These are phyloP conservation scores for Sclerotinia borealis DNA, from an alignment of 2,329 filamentous ascomycete species.

Conservation along the genomic window DNA sequence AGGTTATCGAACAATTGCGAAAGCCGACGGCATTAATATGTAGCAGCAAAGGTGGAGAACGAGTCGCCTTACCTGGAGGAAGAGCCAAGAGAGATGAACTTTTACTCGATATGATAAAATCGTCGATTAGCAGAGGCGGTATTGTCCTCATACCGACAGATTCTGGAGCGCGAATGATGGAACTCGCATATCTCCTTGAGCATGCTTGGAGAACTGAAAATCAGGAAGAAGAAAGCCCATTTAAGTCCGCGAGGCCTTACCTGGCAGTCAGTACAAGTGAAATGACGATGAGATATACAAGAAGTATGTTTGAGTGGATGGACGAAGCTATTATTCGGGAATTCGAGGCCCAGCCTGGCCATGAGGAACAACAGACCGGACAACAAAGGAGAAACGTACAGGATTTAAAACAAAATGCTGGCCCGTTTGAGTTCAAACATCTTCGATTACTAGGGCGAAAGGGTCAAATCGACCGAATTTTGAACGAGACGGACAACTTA, in stretches of 20 bases:
- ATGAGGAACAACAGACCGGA: constrained; percentile 32
- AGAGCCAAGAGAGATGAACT: constrained; percentile 79
- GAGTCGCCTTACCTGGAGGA: constrained; percentile 62
- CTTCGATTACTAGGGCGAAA: constrained; percentile 77
- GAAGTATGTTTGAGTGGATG: constrained; percentile 99
- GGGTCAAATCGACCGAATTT: constrained; percentile 69
- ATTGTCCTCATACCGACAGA: constrained; percentile 92
- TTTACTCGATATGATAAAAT: constrained; percentile 73
- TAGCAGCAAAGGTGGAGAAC: constrained; percentile 74
- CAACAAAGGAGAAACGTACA: constrained; percentile 40
- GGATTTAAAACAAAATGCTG: constrained; percentile 48
- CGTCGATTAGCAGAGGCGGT: constrained; percentile 73
- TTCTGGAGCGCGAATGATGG: constrained; percentile 88
- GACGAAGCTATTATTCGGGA: constrained; percentile 90
- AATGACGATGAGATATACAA: constrained; percentile 82
- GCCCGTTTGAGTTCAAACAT: constrained; percentile 86
- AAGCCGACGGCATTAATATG: constrained; percentile 93
- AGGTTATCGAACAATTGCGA: constrained; percentile 88
- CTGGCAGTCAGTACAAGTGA: constrained; percentile 81
- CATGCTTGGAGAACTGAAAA: constrained; percentile 76
- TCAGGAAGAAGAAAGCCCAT: constrained; percentile 43
- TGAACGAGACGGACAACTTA: constrained; percentile 40
- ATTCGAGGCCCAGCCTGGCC: constrained; percentile 60
- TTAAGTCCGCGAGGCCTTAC: constrained; percentile 60
- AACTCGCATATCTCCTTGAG: constrained; percentile 86